Percentiles rank a stretch among this genome's conserved stretches.
Conservation (phyloP, 1,284 basidiomycete species). For the Cryptococcus sp. region DNA sequence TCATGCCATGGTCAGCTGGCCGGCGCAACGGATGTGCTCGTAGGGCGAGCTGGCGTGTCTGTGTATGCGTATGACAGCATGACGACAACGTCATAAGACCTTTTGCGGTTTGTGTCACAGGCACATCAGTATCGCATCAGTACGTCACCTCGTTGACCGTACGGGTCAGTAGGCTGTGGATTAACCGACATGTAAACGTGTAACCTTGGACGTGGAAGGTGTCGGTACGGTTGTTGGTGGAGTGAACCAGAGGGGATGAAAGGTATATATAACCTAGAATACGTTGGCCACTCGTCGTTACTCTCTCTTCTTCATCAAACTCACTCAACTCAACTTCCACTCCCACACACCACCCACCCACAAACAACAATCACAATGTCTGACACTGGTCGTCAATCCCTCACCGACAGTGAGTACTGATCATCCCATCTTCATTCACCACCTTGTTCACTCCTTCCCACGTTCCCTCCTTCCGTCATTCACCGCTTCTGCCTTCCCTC, state of each 20-base stretch:
- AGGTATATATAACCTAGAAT: conserved; percentile 15
- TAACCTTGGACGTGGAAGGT: too few species aligned
- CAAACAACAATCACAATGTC: conserved; percentile 30
- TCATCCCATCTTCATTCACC: not conserved
- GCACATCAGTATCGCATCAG: too few species aligned
- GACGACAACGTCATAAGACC: too few species aligned
- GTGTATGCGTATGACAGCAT: too few species aligned
- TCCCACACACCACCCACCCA: conserved; percentile 3
- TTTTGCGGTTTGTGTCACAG: too few species aligned
- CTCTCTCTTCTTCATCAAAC: conserved; percentile 6
- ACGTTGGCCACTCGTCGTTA: not conserved
- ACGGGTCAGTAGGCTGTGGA: too few species aligned
- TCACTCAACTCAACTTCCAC: conserved; percentile 10
- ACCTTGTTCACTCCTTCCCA: not conserved
- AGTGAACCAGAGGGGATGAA: too few species aligned
- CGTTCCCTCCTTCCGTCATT: not conserved
- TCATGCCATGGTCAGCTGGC: too few species aligned
- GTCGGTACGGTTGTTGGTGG: conserved; percentile 3
- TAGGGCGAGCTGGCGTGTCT: too few species aligned
- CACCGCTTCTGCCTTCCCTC: not conserved
- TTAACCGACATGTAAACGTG: too few species aligned
- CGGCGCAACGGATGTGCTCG: too few species aligned
- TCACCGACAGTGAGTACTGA: conserved; percentile 34
- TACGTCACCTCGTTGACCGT: too few species aligned
- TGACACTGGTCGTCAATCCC: conserved; percentile 41